Evolutionary conservation across 306 rosid genomes (phyloP).

Genomic region (Glycyrrhiza uralensis): DNA sequence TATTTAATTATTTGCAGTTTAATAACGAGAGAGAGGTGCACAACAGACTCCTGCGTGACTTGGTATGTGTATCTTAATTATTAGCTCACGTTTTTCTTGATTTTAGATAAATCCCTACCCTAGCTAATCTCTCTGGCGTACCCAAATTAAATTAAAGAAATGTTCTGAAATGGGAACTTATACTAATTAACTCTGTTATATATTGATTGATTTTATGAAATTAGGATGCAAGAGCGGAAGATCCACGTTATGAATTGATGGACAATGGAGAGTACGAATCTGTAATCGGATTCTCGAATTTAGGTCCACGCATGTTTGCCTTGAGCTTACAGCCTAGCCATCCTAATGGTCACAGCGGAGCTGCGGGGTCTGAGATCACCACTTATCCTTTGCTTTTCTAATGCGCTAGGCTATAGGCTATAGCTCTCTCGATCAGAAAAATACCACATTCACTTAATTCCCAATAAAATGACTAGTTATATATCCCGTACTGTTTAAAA

Average conservation of each 20-base stretch:
- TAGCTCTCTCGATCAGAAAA: neutral
- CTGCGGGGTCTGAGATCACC: conserved; percentile 51
- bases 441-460: neutral
- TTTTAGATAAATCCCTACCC: too few species aligned
- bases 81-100: neutral
- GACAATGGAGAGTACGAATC: conserved; percentile 63
- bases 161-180: neutral
- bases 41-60: conserved; percentile 45
- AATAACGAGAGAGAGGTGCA: conserved; percentile 49
- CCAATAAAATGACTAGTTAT: conserved; percentile 15
- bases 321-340: conserved; percentile 51
- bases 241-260: conserved; percentile 52
- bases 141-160: neutral
- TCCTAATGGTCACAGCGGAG: conserved; percentile 40
- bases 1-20: conserved; percentile 25
- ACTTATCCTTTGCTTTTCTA: conserved; percentile 63
- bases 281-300: conserved; percentile 53
- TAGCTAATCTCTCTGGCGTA: neutral
- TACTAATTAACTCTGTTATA: too few species aligned
- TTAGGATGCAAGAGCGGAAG: conserved; percentile 69
- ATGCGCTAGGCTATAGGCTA: neutral
- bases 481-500: neutral
- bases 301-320: conserved; percentile 60
- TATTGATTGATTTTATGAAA: neutral
- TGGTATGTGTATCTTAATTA: conserved; percentile 38